Evolutionary conservation across 306 rosid genomes (phyloP).

Genomic region (Cicer pinnatifidum): DNA sequence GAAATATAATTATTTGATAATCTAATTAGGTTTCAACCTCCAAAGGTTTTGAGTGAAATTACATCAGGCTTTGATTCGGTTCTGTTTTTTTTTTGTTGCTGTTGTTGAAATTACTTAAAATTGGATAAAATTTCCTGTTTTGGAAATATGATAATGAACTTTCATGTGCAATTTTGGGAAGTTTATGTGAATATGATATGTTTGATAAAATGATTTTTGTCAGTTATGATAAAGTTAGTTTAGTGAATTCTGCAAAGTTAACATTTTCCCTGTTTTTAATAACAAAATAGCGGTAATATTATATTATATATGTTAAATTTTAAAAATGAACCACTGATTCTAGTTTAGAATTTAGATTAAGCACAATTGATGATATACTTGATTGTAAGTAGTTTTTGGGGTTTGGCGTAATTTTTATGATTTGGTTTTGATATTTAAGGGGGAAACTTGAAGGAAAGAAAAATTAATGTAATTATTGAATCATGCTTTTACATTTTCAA

Average conservation of each 20-base stretch:
- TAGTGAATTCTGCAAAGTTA: too few species aligned
- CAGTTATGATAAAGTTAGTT: background rate
- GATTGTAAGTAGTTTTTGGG: background rate
- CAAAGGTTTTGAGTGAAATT: background rate
- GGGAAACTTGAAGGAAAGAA: background rate
- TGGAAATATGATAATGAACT: background rate
- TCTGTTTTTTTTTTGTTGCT: background rate
- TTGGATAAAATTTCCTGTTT: background rate
- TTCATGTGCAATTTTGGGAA: background rate
- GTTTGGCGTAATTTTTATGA: background rate
- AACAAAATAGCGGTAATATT: too few species aligned
- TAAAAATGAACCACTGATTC: background rate
- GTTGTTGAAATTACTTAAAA: background rate
- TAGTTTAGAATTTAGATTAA: slow-evolving; percentile 10
- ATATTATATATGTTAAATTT: background rate
- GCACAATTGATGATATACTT: background rate
- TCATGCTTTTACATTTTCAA: background rate
- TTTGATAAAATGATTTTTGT: background rate
- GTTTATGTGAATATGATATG: background rate
- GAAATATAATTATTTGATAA: background rate
- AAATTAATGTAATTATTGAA: slow-evolving; percentile 4
- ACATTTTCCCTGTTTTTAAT: too few species aligned
- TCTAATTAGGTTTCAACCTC: background rate
- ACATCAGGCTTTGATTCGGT: background rate
- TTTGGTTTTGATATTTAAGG: background rate